phyloP scores from a whole-genome alignment of 805 yeast genomes.

The Saccharomycopsis synnaedendra region DNA sequence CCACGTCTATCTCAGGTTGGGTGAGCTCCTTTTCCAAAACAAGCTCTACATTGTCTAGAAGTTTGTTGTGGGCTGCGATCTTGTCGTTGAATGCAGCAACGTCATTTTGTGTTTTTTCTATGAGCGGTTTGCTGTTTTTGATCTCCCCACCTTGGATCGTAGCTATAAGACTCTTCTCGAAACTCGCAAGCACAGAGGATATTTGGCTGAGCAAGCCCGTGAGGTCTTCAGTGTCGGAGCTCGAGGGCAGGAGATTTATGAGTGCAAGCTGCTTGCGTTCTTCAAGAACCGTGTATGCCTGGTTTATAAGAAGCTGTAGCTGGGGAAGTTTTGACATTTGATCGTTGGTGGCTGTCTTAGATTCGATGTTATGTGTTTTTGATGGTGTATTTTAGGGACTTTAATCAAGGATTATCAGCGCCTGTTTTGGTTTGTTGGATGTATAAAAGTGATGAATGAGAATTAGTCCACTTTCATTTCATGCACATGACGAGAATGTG shows the following conservation, averaged over 20 bases:
- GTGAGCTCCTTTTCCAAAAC: slow-evolving; percentile 11
- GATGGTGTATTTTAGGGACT: too few relatives aligned
- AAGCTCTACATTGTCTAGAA: slow-evolving; percentile 10
- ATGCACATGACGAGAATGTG: too few relatives aligned
- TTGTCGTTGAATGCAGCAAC: not conserved
- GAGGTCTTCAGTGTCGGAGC: slow-evolving; percentile 10
- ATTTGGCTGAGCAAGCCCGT: slow-evolving; percentile 2
- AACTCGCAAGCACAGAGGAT: slow-evolving; percentile 7
- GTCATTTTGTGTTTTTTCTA: not conserved
- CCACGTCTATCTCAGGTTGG: slow-evolving; percentile 2
- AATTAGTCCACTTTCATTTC: too few relatives aligned
- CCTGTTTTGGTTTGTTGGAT: too few relatives aligned
- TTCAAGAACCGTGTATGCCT: slow-evolving; percentile 9
- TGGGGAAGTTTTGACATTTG: slow-evolving; percentile 3
- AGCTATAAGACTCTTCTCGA: slow-evolving; percentile 13
- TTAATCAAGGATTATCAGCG: too few relatives aligned
- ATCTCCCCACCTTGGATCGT: not conserved
- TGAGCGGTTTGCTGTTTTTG: not conserved
- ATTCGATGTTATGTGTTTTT: too few relatives aligned
- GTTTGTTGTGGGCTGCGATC: slow-evolving; percentile 1
- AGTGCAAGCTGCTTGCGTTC: slow-evolving; percentile 10
- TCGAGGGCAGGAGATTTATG: slow-evolving; percentile 8
- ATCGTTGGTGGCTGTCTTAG: not conserved
- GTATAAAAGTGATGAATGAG: too few relatives aligned
- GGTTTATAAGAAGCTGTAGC: slow-evolving; percentile 2